phyloP scores from a whole-genome alignment of 2,329 filamentous ascomycete species.

The Periconia macrospinosa region DNA sequence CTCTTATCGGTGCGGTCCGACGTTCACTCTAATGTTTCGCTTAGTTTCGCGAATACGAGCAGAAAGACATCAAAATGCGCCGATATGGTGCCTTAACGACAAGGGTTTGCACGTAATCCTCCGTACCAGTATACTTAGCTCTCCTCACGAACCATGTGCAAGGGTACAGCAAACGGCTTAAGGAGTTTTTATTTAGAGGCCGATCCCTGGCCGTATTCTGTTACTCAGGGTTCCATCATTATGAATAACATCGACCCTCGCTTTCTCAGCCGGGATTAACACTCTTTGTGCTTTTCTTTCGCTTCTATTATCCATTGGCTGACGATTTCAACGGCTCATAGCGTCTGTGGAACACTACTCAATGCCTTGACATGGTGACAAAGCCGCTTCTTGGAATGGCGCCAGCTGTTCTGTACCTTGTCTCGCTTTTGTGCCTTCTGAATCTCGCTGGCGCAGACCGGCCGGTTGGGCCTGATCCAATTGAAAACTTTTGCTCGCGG shows the following conservation, averaged over 20 bases:
- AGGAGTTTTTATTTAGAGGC: background rate
- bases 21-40: background rate
- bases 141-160: background rate
- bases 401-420: background rate
- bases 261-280: background rate
- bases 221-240: background rate
- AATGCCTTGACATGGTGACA: background rate
- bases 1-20: no score
- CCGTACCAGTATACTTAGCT: background rate
- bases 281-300: background rate
- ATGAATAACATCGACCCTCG: background rate
- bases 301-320: no score
- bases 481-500: conserved; percentile 21
- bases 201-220: background rate
- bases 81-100: background rate
- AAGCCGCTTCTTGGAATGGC: background rate
- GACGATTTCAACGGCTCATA: no score
- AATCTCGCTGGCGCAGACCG: conserved; percentile 7
- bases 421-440: background rate
- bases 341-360: background rate
- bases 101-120: background rate
- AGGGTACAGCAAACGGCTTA: background rate
- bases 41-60: background rate
- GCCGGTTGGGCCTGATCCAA: conserved; percentile 14
- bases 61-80: background rate